phyloP scores from a whole-genome alignment of 768 basidiomycete species.

The Gyrodon lividus region DNA sequence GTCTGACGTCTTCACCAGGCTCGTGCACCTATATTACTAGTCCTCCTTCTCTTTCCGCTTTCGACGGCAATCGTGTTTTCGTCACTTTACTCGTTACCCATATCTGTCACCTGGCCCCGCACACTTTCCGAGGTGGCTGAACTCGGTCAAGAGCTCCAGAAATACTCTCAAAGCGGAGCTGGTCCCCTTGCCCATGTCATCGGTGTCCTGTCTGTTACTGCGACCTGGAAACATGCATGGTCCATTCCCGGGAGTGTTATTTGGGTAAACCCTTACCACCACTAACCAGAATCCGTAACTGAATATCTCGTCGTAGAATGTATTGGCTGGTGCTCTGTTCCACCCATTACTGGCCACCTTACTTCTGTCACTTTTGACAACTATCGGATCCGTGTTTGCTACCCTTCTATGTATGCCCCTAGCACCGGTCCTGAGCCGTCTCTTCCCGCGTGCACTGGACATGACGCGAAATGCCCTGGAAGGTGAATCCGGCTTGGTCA shows the following conservation, averaged over 20 bases:
- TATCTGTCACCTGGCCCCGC: constrained; percentile 73
- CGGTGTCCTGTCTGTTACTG: constrained; percentile 77
- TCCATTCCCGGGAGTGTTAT: constrained; percentile 93
- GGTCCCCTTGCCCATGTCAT: constrained; percentile 73
- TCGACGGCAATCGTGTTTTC: constrained; percentile 54
- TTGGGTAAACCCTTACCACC: constrained; percentile 54
- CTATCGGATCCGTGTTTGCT: constrained; percentile 79
- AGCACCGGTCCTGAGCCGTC: constrained; percentile 74
- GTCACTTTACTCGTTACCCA: constrained; percentile 56
- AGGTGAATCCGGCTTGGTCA: constrained; percentile 51
- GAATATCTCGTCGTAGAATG: constrained; percentile 58
- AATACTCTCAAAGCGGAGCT: constrained; percentile 71
- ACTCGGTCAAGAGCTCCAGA: constrained; percentile 72
- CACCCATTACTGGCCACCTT: constrained; percentile 80
- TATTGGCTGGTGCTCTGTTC: constrained; percentile 84
- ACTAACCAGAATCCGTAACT: constrained; percentile 12
- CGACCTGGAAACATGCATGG: constrained; percentile 97
- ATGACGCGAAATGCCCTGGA: constrained; percentile 82
- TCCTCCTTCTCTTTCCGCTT: constrained; percentile 66
- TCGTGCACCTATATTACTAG: constrained; percentile 65
- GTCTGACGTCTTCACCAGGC: constrained; percentile 33
- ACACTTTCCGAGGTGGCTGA: constrained; percentile 74
- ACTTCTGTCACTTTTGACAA: constrained; percentile 81
- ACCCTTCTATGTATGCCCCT: constrained; percentile 80
- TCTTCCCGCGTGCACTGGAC: constrained; percentile 83